Percentiles rank a stretch among this genome's conserved stretches.
These are phyloP conservation scores for Rhodamnia argentea DNA, from an alignment of 345 rosid species.

Conservation along the genomic window DNA sequence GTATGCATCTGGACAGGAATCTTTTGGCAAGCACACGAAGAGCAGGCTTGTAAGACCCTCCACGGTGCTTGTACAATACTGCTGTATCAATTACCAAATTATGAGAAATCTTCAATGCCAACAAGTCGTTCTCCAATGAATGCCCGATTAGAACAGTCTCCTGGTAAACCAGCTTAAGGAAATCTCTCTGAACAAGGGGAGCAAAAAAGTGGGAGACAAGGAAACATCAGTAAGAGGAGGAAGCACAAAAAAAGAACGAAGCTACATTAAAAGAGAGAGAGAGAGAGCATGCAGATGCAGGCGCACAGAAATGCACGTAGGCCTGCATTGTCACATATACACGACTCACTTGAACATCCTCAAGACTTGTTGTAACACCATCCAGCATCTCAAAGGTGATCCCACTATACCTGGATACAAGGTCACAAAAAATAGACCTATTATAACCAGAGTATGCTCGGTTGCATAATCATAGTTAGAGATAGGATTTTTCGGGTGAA, in stretches of 20 bases:
- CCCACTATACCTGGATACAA: constrained; percentile 70
- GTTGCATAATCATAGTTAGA: neutral
- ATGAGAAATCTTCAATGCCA: constrained; percentile 80
- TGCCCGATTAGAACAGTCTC: constrained; percentile 92
- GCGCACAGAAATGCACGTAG: neutral
- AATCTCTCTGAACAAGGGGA: constrained; percentile 61
- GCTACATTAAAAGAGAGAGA: neutral
- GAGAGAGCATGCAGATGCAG: neutral
- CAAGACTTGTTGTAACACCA: constrained; percentile 64
- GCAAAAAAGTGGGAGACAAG: neutral
- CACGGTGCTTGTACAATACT: constrained; percentile 69
- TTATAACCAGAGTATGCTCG: neutral
- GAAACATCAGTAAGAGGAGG: neutral
- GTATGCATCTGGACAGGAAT: constrained; percentile 82
- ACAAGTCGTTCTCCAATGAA: constrained; percentile 90
- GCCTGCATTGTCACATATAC: neutral
- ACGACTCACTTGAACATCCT: constrained; percentile 69
- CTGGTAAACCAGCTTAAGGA: constrained; percentile 62
- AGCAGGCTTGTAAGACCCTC: constrained; percentile 68
- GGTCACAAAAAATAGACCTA: neutral
- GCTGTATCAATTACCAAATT: constrained; percentile 88
- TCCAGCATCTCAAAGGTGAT: constrained; percentile 74
- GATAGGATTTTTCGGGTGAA: neutral
- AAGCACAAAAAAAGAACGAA: neutral
- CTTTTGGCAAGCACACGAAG: constrained; percentile 73